Evolutionary conservation across 768 basidiomycete genomes (phyloP), one percentile per base, ranked within the genome.

Genomic region (Pisolithus microcarpus): DNA sequence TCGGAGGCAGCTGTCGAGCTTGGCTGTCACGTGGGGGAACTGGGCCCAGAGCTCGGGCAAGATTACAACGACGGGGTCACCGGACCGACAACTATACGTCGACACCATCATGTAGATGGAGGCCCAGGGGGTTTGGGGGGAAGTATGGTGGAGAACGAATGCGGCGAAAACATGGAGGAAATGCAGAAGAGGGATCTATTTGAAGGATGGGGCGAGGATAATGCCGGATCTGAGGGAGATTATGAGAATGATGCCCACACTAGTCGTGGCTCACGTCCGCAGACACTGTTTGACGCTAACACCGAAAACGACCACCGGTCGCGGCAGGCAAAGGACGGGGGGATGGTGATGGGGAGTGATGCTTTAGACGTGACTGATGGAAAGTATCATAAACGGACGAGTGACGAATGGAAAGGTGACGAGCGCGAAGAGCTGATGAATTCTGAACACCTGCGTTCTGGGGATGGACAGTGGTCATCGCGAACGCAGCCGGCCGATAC

Each of bases 1-100:
- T 65, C 67, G 37, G 75, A 46, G 11, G 15, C 45, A 13, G 45
- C 45, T 31, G 10, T 34, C 9, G 45, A 46, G n/a, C 44, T 46
- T 46, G 44, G 13, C 28, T 26, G 19, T 10, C 16, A n/a, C 21
- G 2, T 9, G 15, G 13, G n/a, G 30, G 45, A 46, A 13, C 8
- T 34, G 11, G 45, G 31, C 13, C 38, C 9, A 18, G 38, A 39
- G 21, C 39, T 40, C 21, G 11, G 5, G 13, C 24, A 13, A 44
- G 43, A 30, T 26, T 13, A 13, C n/a, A n/a, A 8, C 9, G 28
- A 13, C n/a, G 31, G 10, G 9, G 31, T 37, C 18, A 21, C n/a
- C 21, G 52, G 50, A 13, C 24, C 26, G 23, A 26, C 34, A 16
- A 36, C 52, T 5, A 43, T 51, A 31, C 43, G 43, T 51, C 66